Evolutionary conservation across 192 early-diverging fungal genomes (phyloP), one percentile per base, ranked within the genome.

Genomic region (Backusella circina): DNA sequence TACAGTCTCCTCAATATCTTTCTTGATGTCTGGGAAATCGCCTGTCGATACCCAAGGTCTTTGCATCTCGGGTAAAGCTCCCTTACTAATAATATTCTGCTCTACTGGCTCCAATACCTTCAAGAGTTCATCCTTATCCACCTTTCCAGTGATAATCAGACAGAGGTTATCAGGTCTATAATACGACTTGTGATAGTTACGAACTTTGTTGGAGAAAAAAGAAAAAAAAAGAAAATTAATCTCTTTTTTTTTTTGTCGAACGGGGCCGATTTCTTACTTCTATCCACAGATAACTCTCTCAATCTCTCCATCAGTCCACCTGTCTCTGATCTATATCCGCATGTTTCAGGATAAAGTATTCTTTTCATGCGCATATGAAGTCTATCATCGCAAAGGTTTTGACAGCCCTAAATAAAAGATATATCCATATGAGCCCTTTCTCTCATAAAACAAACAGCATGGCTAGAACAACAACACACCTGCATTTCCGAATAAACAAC

Each of bases 401-500:
- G 84, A 65, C 83, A 82, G 5, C 88, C 88, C 75, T 84, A 67
- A n/a, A n/a, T n/a, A n/a, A n/a, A n/a, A n/a, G n/a, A n/a, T n/a
- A 28, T 33, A n/a, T 1, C 39, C 51, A 31, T 61, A 21, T 32
- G n/a, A 41, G 10, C n/a, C n/a, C n/a, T n/a, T n/a, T n/a, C n/a
- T n/a, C n/a, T n/a, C n/a, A n/a, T n/a, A n/a, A n/a, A n/a, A n/a
- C n/a, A n/a, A 41, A 41, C 13, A 41, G 16, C 39, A 15, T 41
- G 39, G 39, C 3, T 41, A n/a, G 39, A 41, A 38, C 7, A 38
- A 38, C 8, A 9, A 13, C 15, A 15, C 75, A 83, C 84, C 82
- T 90, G 89, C 89, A 90, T 90, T 71, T 90, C 89, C 66, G 80
- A 81, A 70, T 90, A 90, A n/a, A 90, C 89, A 41, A 90, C 79